Evolutionary conservation across 805 yeast genomes (phyloP).

Genomic region (Metschnikowia matae): DNA sequence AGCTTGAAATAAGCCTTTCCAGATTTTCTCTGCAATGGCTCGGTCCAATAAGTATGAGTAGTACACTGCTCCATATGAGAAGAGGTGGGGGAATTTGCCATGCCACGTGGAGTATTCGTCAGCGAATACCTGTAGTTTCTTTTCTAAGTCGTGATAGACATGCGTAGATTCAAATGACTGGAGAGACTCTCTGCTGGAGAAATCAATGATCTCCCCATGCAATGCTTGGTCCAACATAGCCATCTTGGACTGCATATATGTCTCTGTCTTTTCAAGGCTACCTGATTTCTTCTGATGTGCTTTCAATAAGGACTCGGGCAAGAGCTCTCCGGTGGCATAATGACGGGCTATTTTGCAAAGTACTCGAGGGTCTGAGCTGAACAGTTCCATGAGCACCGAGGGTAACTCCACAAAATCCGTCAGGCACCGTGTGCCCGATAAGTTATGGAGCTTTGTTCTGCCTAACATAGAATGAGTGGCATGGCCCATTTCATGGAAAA

Average conservation of each 20-base stretch:
- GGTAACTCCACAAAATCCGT: slow-evolving; percentile 97
- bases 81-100: slow-evolving; percentile 89
- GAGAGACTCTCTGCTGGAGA: slow-evolving; percentile 21
- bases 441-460: slow-evolving; percentile 81
- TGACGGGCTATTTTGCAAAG: slow-evolving; percentile 70
- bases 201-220: slow-evolving; percentile 45
- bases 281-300: slow-evolving; percentile 49
- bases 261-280: slow-evolving; percentile 63
- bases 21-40: slow-evolving; percentile 84
- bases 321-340: slow-evolving; percentile 57
- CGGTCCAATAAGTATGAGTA: slow-evolving; percentile 89
- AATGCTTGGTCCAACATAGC: slow-evolving; percentile 81
- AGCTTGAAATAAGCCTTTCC: slow-evolving; percentile 64
- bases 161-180: slow-evolving; percentile 44
- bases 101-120: slow-evolving; percentile 81
- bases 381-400: slow-evolving; percentile 92
- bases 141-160: slow-evolving; percentile 65
- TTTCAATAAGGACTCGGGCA: slow-evolving; percentile 48
- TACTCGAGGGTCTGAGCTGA: slow-evolving; percentile 79
- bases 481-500: slow-evolving; percentile 98
- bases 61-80: slow-evolving; percentile 91
- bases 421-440: slow-evolving; percentile 91
- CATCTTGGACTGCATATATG: slow-evolving; percentile 84
- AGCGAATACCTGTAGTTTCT: slow-evolving; percentile 54
- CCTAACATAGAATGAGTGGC: slow-evolving; percentile 98